Conservation (phyloP, 2,329 filamentous ascomycete species). For the Clonostachys rhizophaga region DNA sequence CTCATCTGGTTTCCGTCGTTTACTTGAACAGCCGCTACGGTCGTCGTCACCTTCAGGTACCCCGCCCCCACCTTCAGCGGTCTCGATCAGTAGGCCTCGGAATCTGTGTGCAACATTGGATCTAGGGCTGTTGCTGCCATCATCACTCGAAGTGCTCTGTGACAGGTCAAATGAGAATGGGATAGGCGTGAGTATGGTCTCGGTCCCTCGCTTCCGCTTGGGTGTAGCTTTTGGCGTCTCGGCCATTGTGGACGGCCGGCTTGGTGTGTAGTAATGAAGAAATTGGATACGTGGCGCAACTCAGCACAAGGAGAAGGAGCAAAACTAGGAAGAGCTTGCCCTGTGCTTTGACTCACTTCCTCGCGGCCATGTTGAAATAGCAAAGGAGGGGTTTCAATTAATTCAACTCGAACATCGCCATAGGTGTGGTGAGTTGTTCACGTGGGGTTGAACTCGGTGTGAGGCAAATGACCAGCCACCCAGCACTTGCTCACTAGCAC, state of each 20-base stretch:
- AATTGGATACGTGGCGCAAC: no score
- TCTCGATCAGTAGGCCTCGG: slow-evolving; percentile 40
- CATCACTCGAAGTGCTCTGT: slow-evolving; percentile 23
- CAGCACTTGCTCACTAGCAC: no score
- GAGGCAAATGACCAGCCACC: no score
- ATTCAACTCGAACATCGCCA: no score
- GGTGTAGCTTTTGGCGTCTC: slow-evolving; percentile 20
- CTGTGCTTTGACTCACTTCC: no score
- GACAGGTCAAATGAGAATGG: slow-evolving; percentile 41
- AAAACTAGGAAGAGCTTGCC: no score
- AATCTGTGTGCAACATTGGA: slow-evolving; percentile 48
- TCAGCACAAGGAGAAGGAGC: no score
- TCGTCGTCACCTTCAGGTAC: slow-evolving; percentile 14
- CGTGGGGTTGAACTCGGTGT: no score
- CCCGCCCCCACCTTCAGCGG: slow-evolving; percentile 15
- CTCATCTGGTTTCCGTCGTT: slow-evolving; percentile 28
- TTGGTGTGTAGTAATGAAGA: no score
- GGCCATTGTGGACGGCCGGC: not conserved
- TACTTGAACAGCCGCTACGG: slow-evolving; percentile 22
- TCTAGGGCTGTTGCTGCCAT: slow-evolving; percentile 47
- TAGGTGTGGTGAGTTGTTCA: no score
- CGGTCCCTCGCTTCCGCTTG: slow-evolving; percentile 40
- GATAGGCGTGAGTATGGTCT: slow-evolving; percentile 22
- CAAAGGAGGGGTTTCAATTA: no score
- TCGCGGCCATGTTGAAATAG: no score